A percentile compares a stretch with the other conserved stretches of the same genome.
These are phyloP conservation scores for Lepiota subincarnata DNA, from an alignment of 768 basidiomycete genomes.

Conservation along the genomic window DNA sequence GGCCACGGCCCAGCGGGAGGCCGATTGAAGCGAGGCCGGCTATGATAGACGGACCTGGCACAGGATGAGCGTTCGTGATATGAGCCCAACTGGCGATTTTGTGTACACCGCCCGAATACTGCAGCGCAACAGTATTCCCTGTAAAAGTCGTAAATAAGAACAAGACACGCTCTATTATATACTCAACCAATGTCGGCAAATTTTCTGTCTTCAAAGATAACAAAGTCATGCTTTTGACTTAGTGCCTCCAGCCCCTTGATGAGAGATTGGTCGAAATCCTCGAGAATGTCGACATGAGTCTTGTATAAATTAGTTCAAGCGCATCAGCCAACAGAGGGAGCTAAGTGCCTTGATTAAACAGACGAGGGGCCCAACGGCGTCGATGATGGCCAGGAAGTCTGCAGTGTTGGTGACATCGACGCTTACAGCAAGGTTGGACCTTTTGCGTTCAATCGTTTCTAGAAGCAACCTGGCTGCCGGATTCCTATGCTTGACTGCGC, in stretches of 20 bases:
- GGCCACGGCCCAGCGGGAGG: constrained; percentile 75
- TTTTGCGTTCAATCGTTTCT: constrained; percentile 79
- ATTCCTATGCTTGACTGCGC: constrained; percentile 58
- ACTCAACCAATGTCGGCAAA: constrained; percentile 92
- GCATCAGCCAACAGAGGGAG: constrained; percentile 9
- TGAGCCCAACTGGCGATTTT: constrained; percentile 95
- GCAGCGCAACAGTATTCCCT: constrained; percentile 96
- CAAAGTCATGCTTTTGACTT: constrained; percentile 79
- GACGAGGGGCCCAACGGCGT: constrained; percentile 82
- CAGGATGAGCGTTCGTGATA: constrained; percentile 93
- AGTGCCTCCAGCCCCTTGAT: constrained; percentile 67
- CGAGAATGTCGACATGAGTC: constrained; percentile 96
- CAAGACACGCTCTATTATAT: constrained; percentile 14
- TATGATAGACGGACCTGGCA: constrained; percentile 94
- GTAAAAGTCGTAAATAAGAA: constrained; percentile 10
- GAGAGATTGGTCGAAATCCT: constrained; percentile 78
- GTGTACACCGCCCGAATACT: constrained; percentile 91
- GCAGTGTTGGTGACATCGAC: constrained; percentile 84
- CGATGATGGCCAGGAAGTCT: constrained; percentile 82
- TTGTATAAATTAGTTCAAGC: constrained; percentile 35
- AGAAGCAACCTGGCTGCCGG: constrained; percentile 77
- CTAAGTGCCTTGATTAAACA: constrained; percentile 87
- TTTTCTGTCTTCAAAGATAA: constrained; percentile 98
- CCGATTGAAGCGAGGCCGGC: constrained; percentile 88
- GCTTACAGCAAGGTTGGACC: constrained; percentile 90